A percentile compares a stretch with the other conserved stretches of the same genome.
Conservation (phyloP, 805 yeast species). For the Sungouiozyma intestinalis region DNA sequence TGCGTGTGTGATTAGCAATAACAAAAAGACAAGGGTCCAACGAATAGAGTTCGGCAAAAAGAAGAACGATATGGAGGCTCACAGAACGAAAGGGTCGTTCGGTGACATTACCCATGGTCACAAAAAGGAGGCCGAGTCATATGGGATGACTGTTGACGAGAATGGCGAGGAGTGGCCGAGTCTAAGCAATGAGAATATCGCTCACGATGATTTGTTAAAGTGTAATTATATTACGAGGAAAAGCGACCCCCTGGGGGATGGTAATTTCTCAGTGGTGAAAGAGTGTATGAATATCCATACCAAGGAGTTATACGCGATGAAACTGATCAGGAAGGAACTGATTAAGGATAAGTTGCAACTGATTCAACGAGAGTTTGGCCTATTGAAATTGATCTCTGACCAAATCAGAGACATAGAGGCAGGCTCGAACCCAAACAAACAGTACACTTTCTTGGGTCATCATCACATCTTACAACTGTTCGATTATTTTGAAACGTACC, state of each 20-base stretch:
- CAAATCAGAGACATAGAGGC: conserved; percentile 25
- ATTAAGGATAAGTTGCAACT: conserved; percentile 24
- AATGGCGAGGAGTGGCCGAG: background rate
- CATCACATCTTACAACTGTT: conserved; percentile 48
- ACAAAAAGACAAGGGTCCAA: background rate
- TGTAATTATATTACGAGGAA: conserved; percentile 23
- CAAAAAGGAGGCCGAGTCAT: background rate
- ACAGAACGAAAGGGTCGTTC: background rate
- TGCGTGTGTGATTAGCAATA: background rate
- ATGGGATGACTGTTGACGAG: background rate
- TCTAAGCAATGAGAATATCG: background rate
- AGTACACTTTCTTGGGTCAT: conserved; percentile 26
- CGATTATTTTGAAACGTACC: conserved; percentile 61
- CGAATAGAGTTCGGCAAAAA: background rate
- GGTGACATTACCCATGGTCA: background rate
- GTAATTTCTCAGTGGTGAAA: conserved; percentile 41
- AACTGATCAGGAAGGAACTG: conserved; percentile 25
- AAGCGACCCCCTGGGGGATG: conserved; percentile 32
- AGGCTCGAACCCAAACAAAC: conserved; percentile 15
- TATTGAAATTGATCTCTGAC: conserved; percentile 29
- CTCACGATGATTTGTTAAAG: conserved; percentile 9
- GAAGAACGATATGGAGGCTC: background rate
- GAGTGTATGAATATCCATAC: conserved; percentile 38
- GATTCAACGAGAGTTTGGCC: conserved; percentile 52
- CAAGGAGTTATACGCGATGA: conserved; percentile 39